Evolutionary conservation across 495 filamentous ascomycete genomes (phyloP).

Genomic region (Daldinia loculata): DNA sequence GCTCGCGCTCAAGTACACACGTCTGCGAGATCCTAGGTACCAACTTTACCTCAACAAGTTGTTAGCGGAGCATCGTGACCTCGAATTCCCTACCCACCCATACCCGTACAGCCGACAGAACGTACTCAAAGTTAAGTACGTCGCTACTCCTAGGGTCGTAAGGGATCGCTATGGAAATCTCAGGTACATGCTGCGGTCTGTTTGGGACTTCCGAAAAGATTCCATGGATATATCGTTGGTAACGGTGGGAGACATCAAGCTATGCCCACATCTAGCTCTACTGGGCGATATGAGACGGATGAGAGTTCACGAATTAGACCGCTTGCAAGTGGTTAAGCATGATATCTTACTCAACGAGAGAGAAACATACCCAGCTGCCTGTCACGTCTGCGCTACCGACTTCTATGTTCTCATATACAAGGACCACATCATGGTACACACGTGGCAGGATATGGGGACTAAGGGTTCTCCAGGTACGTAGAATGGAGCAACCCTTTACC

Average conservation of each 20-base stretch:
- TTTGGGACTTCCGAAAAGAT: neutral
- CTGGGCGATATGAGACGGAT: neutral
- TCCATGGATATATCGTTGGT: neutral
- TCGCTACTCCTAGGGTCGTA: conserved; percentile 8
- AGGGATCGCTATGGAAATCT: neutral
- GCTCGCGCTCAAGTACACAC: conserved; percentile 28
- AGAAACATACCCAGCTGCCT: neutral
- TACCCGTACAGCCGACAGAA: neutral
- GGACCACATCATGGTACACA: neutral
- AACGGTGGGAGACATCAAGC: conserved; percentile 11
- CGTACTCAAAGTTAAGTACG: neutral
- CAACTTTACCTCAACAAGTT: neutral
- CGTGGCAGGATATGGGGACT: conserved; percentile 29
- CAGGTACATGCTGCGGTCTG: conserved; percentile 8
- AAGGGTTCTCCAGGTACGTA: conserved; percentile 21
- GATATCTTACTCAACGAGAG: too few relatives aligned
- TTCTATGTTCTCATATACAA: neutral
- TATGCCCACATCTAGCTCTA: conserved; percentile 22
- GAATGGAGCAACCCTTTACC: neutral
- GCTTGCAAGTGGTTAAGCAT: neutral
- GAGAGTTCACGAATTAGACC: neutral
- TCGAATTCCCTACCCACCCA: neutral
- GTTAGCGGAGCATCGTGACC: neutral
- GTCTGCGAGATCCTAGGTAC: neutral
- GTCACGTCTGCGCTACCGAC: conserved; percentile 22